Percentiles rank a stretch among this genome's conserved stretches.
phyloP scores from a whole-genome alignment of 345 rosid species.

The Populus deltoides region DNA sequence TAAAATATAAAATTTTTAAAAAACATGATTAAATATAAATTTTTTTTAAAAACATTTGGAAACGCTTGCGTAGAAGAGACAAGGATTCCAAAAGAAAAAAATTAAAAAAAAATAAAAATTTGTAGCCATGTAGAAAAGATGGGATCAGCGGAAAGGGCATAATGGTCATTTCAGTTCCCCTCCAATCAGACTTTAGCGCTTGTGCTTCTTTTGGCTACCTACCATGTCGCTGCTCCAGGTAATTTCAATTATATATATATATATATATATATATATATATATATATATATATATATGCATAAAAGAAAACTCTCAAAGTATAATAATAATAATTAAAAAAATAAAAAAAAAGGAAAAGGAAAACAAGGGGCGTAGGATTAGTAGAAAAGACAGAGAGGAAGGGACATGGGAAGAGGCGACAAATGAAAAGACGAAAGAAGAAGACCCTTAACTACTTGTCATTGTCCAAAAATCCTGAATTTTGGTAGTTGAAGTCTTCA shows the following conservation, averaged over 20 bases:
- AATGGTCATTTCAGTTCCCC: neutral
- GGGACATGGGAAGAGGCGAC: neutral
- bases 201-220: neutral
- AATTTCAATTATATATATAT: neutral
- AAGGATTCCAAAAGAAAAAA: no score
- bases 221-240: neutral
- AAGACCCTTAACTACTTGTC: conserved; percentile 5
- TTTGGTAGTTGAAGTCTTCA: no score
- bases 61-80: no score
- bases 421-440: neutral
- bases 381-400: neutral
- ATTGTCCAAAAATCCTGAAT: no score
- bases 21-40: no score
- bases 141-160: neutral
- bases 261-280: no score
- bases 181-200: no score
- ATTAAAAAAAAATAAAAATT: neutral
- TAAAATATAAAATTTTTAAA: no score
- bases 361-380: no score
- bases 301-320: neutral
- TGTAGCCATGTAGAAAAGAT: neutral
- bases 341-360: no score
- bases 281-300: neutral
- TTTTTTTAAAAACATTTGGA: no score
- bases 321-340: no score